Percentiles rank a stretch among this genome's conserved stretches.
Evolutionary conservation across 805 yeast species (phyloP).

Genomic region (Maudiozyma saulgeensis): DNA sequence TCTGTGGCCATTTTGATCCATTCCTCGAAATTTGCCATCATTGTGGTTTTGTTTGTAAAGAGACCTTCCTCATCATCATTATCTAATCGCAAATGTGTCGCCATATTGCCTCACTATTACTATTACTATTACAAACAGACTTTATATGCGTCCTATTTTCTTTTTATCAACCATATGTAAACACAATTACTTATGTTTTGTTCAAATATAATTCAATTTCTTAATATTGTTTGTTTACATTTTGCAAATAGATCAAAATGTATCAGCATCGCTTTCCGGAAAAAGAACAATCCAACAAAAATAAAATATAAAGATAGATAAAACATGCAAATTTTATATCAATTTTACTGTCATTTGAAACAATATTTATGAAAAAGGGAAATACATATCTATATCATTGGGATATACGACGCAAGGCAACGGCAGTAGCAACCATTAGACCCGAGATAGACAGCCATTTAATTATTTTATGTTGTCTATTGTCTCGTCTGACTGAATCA

Average conservation of each 20-base stretch:
- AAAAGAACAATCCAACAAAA: too few species aligned
- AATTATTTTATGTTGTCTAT: conserved; percentile 47
- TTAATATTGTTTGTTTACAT: neutral
- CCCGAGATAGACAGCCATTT: conserved; percentile 1
- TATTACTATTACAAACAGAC: too few species aligned
- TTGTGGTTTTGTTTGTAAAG: conserved; percentile 31
- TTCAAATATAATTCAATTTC: conserved; percentile 73
- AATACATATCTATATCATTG: too few species aligned
- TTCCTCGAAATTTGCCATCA: conserved; percentile 54
- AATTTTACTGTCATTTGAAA: too few species aligned
- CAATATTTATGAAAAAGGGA: too few species aligned
- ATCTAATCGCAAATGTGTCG: conserved; percentile 5
- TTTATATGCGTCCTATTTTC: too few species aligned
- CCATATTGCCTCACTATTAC: neutral
- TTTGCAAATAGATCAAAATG: neutral
- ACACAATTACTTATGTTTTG: conserved; percentile 52
- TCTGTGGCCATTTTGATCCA: conserved; percentile 81
- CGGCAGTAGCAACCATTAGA: neutral
- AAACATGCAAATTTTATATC: too few species aligned
- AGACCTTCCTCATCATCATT: conserved; percentile 18
- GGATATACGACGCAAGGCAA: neutral
- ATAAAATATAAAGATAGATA: too few species aligned
- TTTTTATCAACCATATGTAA: too few species aligned
- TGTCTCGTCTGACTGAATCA: conserved; percentile 47
- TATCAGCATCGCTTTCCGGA: too few species aligned